Base-by-base conservation (phyloP, 371 early-diverging fungal genomes). In the Actinomortierella wolfii region DNA sequence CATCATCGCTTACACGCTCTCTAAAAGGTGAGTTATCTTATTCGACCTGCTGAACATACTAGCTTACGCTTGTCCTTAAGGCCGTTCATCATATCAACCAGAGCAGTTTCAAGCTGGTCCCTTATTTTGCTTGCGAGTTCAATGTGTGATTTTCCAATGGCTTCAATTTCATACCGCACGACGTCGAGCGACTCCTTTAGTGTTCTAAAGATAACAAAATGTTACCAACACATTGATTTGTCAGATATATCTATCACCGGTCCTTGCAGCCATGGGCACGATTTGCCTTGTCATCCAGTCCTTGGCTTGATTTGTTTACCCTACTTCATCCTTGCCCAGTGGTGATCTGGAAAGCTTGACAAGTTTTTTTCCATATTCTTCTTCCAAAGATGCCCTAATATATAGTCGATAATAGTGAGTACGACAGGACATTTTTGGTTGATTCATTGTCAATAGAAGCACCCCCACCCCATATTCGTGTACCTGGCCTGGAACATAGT, bases 301-400 rank as follows among this genome's bases (percentile, higher is more conserved):
- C 7, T 51, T 34, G 14, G 54, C 53, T 24, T 20, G 21, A 0
- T 62, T 51, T 5, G 56, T 67, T 49, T 81, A 92, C 90, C 95
- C 95, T n/a, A 85, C 84, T 62, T 97, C 97, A 60, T 96, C 96
- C 54, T 85, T 86, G 0, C 95, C 91, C 25, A 91, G 80, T 28
- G 88, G 89, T 1, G 80, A 66, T 57, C 91, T 92, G 13, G 94
- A 80, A 23, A 94, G 81, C 69, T 94, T 94, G 44, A 84, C 58
- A 53, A 96, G 62, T 55, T 89, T 86, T 67, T 89, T 91, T 34
- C 92, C 94, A 65, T 93, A 87, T 6, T 96, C 95, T 66, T 96
- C 96, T 51, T 96, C 95, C 43, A 95, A 77, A 0, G 83, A 64
- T 0, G 94, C 91, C 47, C 96, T 88, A 58, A 71, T 64, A 54